Conservation (phyloP, 2,329 filamentous ascomycete species). For the Malbranchea zuffiana region DNA sequence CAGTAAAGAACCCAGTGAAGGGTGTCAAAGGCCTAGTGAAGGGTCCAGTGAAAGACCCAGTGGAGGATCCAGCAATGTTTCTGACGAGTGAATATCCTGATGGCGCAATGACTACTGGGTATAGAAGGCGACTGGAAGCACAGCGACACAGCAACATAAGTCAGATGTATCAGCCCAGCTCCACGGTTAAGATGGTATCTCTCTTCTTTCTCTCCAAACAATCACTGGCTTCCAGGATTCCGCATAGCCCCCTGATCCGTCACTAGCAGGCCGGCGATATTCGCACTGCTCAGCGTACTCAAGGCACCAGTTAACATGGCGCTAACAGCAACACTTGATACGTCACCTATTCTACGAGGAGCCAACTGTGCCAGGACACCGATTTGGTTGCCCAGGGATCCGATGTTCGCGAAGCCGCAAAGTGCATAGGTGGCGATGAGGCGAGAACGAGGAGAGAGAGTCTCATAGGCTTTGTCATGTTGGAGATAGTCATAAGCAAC, state of each 20-base stretch:
- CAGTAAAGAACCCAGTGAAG: too few species aligned
- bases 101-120: too few species aligned
- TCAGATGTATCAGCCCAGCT: too few species aligned
- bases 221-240: too few species aligned
- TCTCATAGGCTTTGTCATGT: constrained; percentile 41
- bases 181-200: too few species aligned
- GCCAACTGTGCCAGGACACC: constrained; percentile 76
- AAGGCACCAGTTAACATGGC: constrained; percentile 69
- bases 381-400: constrained; percentile 79
- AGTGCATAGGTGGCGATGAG: constrained; percentile 80
- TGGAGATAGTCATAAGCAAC: constrained; percentile 56
- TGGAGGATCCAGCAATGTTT: too few species aligned
- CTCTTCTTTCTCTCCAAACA: too few species aligned
- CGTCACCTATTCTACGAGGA: constrained; percentile 60
- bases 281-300: constrained; percentile 66
- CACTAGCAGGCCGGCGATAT: constrained; percentile 65
- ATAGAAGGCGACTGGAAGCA: too few species aligned
- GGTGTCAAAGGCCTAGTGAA: too few species aligned
- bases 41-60: too few species aligned
- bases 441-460: constrained; percentile 57
- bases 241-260: constrained; percentile 43
- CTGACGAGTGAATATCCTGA: too few species aligned
- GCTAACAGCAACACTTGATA: constrained; percentile 63
- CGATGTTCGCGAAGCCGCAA: constrained; percentile 75
- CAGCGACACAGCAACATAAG: too few species aligned